Conservation (phyloP, 2,329 filamentous ascomycete species). For the Phialemonium atrogriseum region DNA sequence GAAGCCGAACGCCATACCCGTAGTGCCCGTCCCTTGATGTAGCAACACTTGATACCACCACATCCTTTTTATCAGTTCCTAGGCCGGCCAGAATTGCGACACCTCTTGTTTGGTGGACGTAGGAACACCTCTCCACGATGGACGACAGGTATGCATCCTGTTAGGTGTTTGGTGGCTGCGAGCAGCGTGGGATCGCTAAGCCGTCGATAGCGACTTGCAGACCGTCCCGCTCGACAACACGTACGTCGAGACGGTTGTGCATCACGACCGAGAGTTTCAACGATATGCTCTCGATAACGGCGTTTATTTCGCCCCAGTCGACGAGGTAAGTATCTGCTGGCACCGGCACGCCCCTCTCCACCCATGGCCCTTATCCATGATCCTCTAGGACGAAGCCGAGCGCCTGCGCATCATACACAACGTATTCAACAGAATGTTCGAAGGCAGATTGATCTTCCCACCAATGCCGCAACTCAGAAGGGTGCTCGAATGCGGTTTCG, state of each 20-base stretch:
- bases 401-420: conserved; percentile 56
- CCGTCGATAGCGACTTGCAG: conserved; percentile 30
- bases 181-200: conserved; percentile 8
- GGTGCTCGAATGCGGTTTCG: conserved; percentile 66
- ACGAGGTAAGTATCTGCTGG: conserved; percentile 48
- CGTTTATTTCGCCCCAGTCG: conserved; percentile 60
- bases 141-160: conserved; percentile 15
- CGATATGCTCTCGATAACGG: conserved; percentile 56
- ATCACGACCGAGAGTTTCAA: conserved; percentile 60
- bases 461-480: conserved; percentile 47
- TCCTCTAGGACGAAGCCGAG: conserved; percentile 54
- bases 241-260: conserved; percentile 49
- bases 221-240: conserved; percentile 47
- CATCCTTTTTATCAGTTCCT: conserved; percentile 4
- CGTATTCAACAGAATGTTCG: conserved; percentile 56
- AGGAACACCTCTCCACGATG: too few relatives aligned
- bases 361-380: conserved; percentile 10
- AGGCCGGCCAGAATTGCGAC: conserved; percentile 1
- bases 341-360: neutral
- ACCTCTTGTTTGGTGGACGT: too few relatives aligned
- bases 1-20: too few relatives aligned
- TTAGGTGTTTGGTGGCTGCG: neutral
- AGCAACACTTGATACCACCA: too few relatives aligned
- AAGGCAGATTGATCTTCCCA: conserved; percentile 62
- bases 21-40: too few relatives aligned